phyloP scores from a whole-genome alignment of 495 filamentous ascomycete species.

The Hypoxylon fragiforme region DNA sequence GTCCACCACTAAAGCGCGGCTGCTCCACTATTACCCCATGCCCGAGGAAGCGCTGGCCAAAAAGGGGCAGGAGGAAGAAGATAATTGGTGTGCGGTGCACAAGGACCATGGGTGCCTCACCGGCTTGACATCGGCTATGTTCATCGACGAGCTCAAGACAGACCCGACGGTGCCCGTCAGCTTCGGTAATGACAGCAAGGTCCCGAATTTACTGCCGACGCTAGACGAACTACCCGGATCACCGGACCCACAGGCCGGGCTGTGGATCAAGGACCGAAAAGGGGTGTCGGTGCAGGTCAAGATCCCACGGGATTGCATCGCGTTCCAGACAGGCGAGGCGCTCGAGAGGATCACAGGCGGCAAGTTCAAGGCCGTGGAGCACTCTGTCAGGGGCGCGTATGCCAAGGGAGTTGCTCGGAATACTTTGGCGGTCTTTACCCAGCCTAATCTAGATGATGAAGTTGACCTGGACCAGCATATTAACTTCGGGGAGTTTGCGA shows the following conservation, averaged over 20 bases:
- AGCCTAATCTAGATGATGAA: slow-evolving; percentile 88
- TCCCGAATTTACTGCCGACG: slow-evolving; percentile 44
- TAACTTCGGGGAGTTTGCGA: slow-evolving; percentile 86
- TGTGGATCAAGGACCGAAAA: slow-evolving; percentile 88
- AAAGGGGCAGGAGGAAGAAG: slow-evolving; percentile 60
- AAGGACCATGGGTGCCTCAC: slow-evolving; percentile 92
- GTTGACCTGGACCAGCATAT: slow-evolving; percentile 72
- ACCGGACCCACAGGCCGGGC: slow-evolving; percentile 80
- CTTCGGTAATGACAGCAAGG: slow-evolving; percentile 35
- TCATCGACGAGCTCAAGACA: slow-evolving; percentile 76
- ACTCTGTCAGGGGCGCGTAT: slow-evolving; percentile 80
- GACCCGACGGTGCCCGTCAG: slow-evolving; percentile 44
- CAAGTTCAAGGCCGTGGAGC: slow-evolving; percentile 89
- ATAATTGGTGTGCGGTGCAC: slow-evolving; percentile 97
- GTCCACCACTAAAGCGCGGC: slow-evolving; percentile 84
- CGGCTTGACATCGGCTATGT: slow-evolving; percentile 93
- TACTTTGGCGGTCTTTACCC: slow-evolving; percentile 95
- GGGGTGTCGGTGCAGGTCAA: slow-evolving; percentile 80
- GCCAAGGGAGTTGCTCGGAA: slow-evolving; percentile 73
- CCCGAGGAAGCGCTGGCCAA: slow-evolving; percentile 36
- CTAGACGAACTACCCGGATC: slow-evolving; percentile 71
- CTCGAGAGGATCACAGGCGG: slow-evolving; percentile 86
- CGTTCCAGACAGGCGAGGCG: slow-evolving; percentile 94
- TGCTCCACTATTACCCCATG: slow-evolving; percentile 91
- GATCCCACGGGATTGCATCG: slow-evolving; percentile 87